phyloP scores from a whole-genome alignment of 371 early-diverging fungal genomes.

The Mortierella polycephala region DNA sequence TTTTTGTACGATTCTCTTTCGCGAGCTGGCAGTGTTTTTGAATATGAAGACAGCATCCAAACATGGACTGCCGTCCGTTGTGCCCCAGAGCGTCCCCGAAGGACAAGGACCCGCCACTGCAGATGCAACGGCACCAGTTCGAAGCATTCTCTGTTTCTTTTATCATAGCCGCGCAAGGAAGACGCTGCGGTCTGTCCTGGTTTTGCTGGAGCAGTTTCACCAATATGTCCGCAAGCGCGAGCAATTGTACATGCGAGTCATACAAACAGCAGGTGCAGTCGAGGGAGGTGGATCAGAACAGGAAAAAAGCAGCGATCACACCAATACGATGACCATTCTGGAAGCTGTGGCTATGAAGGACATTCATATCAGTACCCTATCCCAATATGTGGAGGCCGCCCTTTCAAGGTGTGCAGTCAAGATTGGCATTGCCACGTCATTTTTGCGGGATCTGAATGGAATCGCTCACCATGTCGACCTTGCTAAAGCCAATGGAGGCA shows the following conservation, averaged over 20 bases:
- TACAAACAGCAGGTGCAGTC: conserved; percentile 21
- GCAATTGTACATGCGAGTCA: conserved; percentile 29
- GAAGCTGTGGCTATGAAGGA: conserved; percentile 43
- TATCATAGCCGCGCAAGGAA: conserved; percentile 43
- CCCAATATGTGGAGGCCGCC: conserved; percentile 29
- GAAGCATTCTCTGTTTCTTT: conserved; percentile 36
- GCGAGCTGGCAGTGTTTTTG: conserved; percentile 43
- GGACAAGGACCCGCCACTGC: conserved; percentile 14
- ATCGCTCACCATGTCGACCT: conserved; percentile 21
- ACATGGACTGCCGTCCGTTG: conserved; percentile 11
- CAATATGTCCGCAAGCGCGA: conserved; percentile 29
- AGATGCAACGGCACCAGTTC: background rate
- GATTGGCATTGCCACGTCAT: conserved; percentile 28
- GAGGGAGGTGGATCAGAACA: conserved; percentile 20
- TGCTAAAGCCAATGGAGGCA: conserved; percentile 3
- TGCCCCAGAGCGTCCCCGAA: conserved; percentile 1
- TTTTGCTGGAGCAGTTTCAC: conserved; percentile 37
- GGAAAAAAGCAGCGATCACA: conserved; percentile 22
- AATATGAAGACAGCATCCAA: conserved; percentile 22
- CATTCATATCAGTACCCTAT: conserved; percentile 25
- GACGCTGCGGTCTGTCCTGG: conserved; percentile 38
- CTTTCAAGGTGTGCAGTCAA: conserved; percentile 41
- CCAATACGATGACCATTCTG: conserved; percentile 39
- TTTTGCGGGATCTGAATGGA: conserved; percentile 34
- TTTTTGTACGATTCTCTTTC: conserved; percentile 51